Percentiles rank a stretch among this genome's conserved stretches.
These are phyloP conservation scores for Ramalina peruviana DNA, from an alignment of 495 filamentous ascomycete species.

Conservation along the genomic window DNA sequence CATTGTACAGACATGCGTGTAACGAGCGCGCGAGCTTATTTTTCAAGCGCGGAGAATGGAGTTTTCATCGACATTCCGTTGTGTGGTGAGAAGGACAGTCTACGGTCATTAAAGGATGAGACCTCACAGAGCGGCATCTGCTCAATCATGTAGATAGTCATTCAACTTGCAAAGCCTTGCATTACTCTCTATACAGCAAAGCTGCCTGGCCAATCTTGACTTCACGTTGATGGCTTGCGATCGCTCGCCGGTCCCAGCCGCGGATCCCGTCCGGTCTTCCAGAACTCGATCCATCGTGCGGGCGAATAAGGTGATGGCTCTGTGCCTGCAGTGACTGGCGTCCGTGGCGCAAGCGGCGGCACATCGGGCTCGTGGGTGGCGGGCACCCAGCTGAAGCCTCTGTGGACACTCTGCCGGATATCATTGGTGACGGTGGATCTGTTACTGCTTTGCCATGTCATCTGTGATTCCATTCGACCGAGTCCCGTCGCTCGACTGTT, in stretches of 20 bases:
- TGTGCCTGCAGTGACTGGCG: not conserved
- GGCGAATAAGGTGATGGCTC: slow-evolving; percentile 1
- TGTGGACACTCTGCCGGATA: slow-evolving; percentile 1
- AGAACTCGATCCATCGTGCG: slow-evolving; percentile 4
- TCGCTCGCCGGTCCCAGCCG: not conserved
- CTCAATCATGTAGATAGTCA: not conserved
- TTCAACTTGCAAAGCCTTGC: not conserved
- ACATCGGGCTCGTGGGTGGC: not conserved
- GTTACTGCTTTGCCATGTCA: not conserved
- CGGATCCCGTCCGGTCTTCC: not conserved
- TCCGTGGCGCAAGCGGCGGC: not conserved
- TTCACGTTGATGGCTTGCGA: not conserved
- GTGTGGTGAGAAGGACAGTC: too few relatives aligned
- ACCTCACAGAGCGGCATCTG: too few relatives aligned
- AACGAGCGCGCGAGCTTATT: too few relatives aligned
- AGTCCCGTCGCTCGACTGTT: not conserved
- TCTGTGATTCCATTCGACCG: not conserved
- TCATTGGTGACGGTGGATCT: slow-evolving; percentile 2
- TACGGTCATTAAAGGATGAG: too few relatives aligned
- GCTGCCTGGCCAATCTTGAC: not conserved
- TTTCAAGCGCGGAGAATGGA: too few relatives aligned
- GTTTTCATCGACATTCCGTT: too few relatives aligned
- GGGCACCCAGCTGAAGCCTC: slow-evolving; percentile 8
- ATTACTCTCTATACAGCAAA: not conserved
- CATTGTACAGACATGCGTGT: too few relatives aligned